Evolutionary conservation across 2,329 filamentous ascomycete genomes (phyloP).

Genomic region (Pezicula carpinea): DNA sequence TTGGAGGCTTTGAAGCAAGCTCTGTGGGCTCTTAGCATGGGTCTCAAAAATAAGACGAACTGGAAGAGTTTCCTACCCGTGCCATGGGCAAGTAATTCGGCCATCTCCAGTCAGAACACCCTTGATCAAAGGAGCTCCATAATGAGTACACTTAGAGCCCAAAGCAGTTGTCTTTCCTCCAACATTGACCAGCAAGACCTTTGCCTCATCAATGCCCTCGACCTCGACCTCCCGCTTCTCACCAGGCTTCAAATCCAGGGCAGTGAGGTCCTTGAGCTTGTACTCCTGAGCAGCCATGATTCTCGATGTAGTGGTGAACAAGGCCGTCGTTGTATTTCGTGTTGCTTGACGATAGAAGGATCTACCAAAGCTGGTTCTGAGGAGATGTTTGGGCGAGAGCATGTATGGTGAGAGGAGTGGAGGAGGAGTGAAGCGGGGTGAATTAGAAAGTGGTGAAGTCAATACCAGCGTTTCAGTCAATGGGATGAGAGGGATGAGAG

Average conservation of each 20-base stretch:
- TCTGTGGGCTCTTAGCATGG: conserved; percentile 28
- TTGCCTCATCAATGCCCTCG: conserved; percentile 80
- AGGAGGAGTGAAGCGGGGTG: not conserved
- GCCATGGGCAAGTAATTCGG: conserved; percentile 90
- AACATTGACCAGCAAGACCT: conserved; percentile 80
- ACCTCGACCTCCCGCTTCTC: conserved; percentile 88
- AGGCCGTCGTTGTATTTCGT: not conserved
- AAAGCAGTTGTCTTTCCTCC: conserved; percentile 73
- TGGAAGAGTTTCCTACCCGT: conserved; percentile 62
- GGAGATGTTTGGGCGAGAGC: not conserved
- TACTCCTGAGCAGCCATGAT: conserved; percentile 45
- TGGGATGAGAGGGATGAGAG: too few relatives aligned
- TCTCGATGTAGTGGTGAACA: conserved; percentile 16
- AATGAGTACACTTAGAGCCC: conserved; percentile 83
- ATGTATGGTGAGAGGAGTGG: not conserved
- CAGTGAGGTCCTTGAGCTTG: conserved; percentile 72
- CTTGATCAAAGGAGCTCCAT: conserved; percentile 83
- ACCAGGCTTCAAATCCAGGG: conserved; percentile 69
- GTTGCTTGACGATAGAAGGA: not conserved
- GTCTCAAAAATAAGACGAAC: conserved; percentile 5
- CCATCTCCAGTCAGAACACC: conserved; percentile 81
- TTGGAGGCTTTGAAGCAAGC: conserved; percentile 89
- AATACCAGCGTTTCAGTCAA: too few relatives aligned
- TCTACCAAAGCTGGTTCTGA: not conserved
- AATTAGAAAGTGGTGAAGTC: too few relatives aligned